phyloP scores from a whole-genome alignment of 306 rosid genomes.

The Geum urbanum region DNA sequence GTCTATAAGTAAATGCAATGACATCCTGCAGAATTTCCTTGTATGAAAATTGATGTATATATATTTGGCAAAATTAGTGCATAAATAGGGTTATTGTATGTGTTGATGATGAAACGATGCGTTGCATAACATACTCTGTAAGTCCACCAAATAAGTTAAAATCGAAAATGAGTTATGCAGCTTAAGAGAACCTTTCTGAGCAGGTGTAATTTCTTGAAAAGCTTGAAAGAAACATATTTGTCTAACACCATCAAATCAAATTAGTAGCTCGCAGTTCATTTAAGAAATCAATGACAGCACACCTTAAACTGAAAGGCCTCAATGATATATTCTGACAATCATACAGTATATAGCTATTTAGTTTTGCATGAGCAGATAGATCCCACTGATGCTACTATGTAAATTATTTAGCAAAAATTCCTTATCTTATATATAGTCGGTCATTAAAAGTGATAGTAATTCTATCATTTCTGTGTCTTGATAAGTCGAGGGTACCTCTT shows the following conservation, averaged over 20 bases:
- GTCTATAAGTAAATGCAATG: slow-evolving; percentile 79
- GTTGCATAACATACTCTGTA: not conserved
- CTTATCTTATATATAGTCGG: not conserved
- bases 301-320: not conserved
- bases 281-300: not conserved
- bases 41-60: not conserved
- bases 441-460: not conserved
- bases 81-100: not conserved
- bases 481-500: slow-evolving; percentile 44
- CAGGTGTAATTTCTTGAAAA: not conserved
- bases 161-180: not conserved
- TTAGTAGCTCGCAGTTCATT: not conserved
- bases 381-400: not conserved
- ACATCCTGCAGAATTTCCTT: slow-evolving; percentile 43
- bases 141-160: not conserved
- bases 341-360: not conserved
- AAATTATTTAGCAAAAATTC: not conserved
- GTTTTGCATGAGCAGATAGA: not conserved
- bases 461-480: not conserved
- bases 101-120: not conserved
- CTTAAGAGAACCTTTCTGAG: not conserved
- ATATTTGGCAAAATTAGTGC: too few species aligned
- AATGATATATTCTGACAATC: not conserved
- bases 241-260: not conserved
- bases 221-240: not conserved